phyloP scores from a whole-genome alignment of 2,329 filamentous ascomycete genomes.

The Shiraia sp. region DNA sequence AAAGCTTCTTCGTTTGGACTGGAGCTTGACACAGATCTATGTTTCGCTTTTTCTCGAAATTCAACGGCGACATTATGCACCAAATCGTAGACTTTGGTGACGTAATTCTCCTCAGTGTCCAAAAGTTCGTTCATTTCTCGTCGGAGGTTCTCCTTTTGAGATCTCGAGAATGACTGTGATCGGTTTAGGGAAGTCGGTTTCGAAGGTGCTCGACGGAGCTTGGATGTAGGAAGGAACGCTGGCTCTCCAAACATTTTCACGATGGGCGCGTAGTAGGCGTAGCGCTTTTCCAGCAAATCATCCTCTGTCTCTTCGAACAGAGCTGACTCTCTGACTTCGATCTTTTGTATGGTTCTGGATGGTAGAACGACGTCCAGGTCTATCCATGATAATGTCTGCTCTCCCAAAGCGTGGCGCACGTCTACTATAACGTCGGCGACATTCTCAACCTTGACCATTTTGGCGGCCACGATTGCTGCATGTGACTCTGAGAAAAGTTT shows the following conservation, averaged over 20 bases:
- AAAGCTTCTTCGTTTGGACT: conserved; percentile 75
- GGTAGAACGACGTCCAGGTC: conserved; percentile 89
- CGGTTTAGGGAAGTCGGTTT: conserved; percentile 80
- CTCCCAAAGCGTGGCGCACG: conserved; percentile 74
- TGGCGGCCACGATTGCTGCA: conserved; percentile 84
- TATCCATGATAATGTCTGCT: conserved; percentile 80
- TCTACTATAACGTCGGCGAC: conserved; percentile 71
- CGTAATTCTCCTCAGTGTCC: conserved; percentile 92
- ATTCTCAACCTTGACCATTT: conserved; percentile 82
- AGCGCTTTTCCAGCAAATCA: conserved; percentile 70
- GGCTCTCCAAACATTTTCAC: conserved; percentile 81
- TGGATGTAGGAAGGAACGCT: conserved; percentile 83
- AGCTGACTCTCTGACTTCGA: conserved; percentile 56
- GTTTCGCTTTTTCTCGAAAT: conserved; percentile 71
- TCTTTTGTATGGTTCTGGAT: conserved; percentile 65
- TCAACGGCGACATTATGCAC: conserved; percentile 80
- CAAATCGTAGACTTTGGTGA: conserved; percentile 82
- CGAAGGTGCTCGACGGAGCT: conserved; percentile 82
- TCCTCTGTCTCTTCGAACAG: conserved; percentile 65
- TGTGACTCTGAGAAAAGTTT: conserved; percentile 87
- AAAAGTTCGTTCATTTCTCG: conserved; percentile 89
- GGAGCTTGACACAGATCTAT: conserved; percentile 61
- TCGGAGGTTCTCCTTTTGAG: conserved; percentile 81
- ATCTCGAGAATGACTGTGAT: conserved; percentile 74
- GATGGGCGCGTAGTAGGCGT: conserved; percentile 76